Percentiles rank a stretch among this genome's conserved stretches.
phyloP scores from a whole-genome alignment of 306 rosid genomes.

The Trichosanthes truncata region DNA sequence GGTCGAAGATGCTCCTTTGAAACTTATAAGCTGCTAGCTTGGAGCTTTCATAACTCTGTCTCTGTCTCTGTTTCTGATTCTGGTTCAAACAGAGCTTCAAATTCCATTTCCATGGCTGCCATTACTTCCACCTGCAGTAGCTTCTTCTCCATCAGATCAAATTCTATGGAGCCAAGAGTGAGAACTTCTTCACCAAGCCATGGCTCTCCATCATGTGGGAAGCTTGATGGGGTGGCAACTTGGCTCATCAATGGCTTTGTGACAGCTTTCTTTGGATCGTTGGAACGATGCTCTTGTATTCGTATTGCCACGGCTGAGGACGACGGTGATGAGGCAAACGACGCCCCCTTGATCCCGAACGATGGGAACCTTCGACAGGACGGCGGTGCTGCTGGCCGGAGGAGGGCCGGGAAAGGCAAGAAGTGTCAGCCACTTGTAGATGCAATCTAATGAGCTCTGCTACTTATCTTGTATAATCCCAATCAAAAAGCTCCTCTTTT shows the following conservation, averaged over 20 bases:
- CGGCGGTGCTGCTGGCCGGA: slow-evolving; percentile 23
- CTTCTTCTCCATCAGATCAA: slow-evolving; percentile 42
- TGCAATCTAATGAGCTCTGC: background rate
- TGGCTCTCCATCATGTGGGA: slow-evolving; percentile 33
- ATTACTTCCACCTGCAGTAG: slow-evolving; percentile 29
- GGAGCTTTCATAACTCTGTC: background rate
- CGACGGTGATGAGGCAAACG: slow-evolving; percentile 35
- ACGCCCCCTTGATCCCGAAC: slow-evolving; percentile 42
- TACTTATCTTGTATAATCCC: background rate
- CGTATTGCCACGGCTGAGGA: slow-evolving; percentile 43
- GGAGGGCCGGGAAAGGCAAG: slow-evolving; percentile 40
- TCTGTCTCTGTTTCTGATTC: background rate
- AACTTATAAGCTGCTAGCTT: background rate
- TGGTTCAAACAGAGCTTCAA: background rate
- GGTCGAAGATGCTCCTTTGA: background rate
- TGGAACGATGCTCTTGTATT: slow-evolving; percentile 57
- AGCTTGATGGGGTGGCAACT: slow-evolving; percentile 56
- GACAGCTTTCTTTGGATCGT: slow-evolving; percentile 48
- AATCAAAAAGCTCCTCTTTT: background rate
- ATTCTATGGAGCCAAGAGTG: slow-evolving; percentile 23
- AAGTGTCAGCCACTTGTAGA: slow-evolving; percentile 7
- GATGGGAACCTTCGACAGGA: slow-evolving; percentile 38
- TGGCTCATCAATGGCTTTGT: slow-evolving; percentile 60
- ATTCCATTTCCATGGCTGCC: slow-evolving; percentile 32
- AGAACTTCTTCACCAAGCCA: slow-evolving; percentile 23